Conservation (phyloP, 805 yeast species). For the Blastobotrys attinorum region DNA sequence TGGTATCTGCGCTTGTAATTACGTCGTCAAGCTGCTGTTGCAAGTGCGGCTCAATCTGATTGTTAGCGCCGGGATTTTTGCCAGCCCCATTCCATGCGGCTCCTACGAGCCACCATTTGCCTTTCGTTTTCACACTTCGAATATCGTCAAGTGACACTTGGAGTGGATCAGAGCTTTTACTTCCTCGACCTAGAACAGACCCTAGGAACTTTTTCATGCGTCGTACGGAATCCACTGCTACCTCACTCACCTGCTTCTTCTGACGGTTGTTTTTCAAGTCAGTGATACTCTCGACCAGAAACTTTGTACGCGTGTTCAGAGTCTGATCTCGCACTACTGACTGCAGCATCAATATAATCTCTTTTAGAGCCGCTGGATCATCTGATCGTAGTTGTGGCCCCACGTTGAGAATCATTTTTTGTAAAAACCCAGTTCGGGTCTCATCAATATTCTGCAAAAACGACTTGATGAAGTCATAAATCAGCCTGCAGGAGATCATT, state of each 20-base stretch:
- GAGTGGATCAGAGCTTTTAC: conserved; percentile 66
- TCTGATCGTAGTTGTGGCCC: conserved; percentile 85
- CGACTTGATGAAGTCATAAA: conserved; percentile 64
- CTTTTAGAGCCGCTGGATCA: conserved; percentile 80
- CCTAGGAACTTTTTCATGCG: conserved; percentile 61
- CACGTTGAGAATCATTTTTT: conserved; percentile 62
- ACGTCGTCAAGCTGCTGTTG: conserved; percentile 29
- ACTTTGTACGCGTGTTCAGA: conserved; percentile 59
- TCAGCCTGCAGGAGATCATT: conserved; percentile 59
- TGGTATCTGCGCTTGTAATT: conserved; percentile 56
- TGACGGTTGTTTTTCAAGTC: conserved; percentile 81
- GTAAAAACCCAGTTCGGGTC: conserved; percentile 64
- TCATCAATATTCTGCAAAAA: conserved; percentile 53
- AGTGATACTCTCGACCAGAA: conserved; percentile 75
- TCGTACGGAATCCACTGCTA: conserved; percentile 43
- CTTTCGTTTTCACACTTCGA: conserved; percentile 62
- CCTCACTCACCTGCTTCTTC: conserved; percentile 44
- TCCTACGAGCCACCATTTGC: conserved; percentile 99
- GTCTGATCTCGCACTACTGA: conserved; percentile 34
- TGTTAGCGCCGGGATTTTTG: neutral
- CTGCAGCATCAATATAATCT: conserved; percentile 58
- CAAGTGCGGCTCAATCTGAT: neutral
- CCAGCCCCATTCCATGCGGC: conserved; percentile 74
- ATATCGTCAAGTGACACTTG: conserved; percentile 82
- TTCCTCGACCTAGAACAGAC: conserved; percentile 38